Conservation (phyloP, 2,329 filamentous ascomycete genomes). For the Penicillium concentricum region DNA sequence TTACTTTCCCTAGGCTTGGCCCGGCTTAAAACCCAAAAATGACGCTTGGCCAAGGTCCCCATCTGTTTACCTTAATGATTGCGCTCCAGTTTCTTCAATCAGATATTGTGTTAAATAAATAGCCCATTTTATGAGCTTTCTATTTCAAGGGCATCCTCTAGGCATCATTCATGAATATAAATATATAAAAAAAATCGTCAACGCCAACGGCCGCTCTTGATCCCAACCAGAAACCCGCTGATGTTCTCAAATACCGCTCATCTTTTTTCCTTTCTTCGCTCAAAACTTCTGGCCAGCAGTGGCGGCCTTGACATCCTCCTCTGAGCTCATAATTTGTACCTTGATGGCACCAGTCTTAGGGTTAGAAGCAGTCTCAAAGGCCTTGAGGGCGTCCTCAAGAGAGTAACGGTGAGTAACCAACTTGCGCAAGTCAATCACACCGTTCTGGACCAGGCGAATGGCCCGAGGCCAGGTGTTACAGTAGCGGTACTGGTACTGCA, state of each 20-base stretch:
- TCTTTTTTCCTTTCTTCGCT: constrained; percentile 1
- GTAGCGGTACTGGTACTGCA: constrained; percentile 97
- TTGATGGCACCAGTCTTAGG: constrained; percentile 95
- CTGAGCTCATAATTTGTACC: constrained; percentile 72
- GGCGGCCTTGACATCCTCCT: constrained; percentile 39
- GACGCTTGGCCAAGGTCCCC: constrained; percentile 10
- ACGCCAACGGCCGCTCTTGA: constrained; percentile 3
- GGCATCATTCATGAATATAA: constrained; percentile 16
- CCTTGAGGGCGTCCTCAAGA: constrained; percentile 82
- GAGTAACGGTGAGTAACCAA: constrained; percentile 85
- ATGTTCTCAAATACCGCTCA: constrained; percentile 4
- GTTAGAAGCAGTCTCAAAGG: constrained; percentile 84
- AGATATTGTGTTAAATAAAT: not conserved
- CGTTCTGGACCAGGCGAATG: constrained; percentile 81
- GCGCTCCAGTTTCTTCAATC: not conserved
- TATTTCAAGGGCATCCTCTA: constrained; percentile 23
- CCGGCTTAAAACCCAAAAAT: not conserved
- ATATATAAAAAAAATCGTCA: constrained; percentile 11
- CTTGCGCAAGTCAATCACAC: constrained; percentile 75
- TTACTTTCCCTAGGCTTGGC: not conserved
- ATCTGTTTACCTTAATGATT: not conserved
- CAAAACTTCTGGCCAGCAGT: constrained; percentile 31
- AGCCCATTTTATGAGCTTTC: constrained; percentile 11
- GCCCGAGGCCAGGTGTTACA: constrained; percentile 94
- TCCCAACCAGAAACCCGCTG: constrained; percentile 11